A percentile compares a stretch with the other conserved stretches of the same genome.
phyloP scores from a whole-genome alignment of 2,329 filamentous ascomycete genomes.

The Geoglossum cookeanum region DNA sequence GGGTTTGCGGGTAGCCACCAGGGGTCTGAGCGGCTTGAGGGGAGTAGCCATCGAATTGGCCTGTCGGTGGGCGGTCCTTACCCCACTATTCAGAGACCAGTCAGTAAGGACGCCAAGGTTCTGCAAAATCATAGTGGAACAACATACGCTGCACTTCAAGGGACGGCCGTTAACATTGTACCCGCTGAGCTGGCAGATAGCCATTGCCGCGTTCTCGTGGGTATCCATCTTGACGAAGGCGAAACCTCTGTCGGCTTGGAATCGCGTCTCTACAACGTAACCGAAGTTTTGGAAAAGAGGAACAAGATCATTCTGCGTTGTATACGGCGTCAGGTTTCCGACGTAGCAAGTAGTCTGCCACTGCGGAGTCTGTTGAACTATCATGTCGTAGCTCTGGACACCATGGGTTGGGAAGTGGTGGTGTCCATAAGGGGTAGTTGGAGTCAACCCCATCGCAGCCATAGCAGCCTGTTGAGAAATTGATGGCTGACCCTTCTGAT shows the following conservation, averaged over 20 bases:
- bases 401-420: slow-evolving; percentile 97
- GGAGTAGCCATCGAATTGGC: slow-evolving; percentile 65
- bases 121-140: not conserved
- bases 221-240: slow-evolving; percentile 99
- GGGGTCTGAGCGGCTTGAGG: slow-evolving; percentile 57
- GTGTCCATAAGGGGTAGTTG: slow-evolving; percentile 86
- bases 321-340: slow-evolving; percentile 93
- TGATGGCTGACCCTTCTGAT: slow-evolving; percentile 98
- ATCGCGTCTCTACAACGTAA: slow-evolving; percentile 89
- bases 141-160: slow-evolving; percentile 95
- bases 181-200: slow-evolving; percentile 91
- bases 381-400: slow-evolving; percentile 93
- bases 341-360: slow-evolving; percentile 99
- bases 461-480: slow-evolving; percentile 96
- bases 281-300: slow-evolving; percentile 98
- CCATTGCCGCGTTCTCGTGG: slow-evolving; percentile 95
- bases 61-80: slow-evolving; percentile 87
- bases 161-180: slow-evolving; percentile 96
- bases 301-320: slow-evolving; percentile 89
- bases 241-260: slow-evolving; percentile 95
- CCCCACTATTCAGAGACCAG: slow-evolving; percentile 52
- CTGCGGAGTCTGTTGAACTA: slow-evolving; percentile 79
- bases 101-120: slow-evolving; percentile 9
- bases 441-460: slow-evolving; percentile 95
- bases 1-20: slow-evolving; percentile 55